These are phyloP conservation scores for Populus hybrid DNA, from an alignment of 441 rosid genomes.

Conservation along the genomic window DNA sequence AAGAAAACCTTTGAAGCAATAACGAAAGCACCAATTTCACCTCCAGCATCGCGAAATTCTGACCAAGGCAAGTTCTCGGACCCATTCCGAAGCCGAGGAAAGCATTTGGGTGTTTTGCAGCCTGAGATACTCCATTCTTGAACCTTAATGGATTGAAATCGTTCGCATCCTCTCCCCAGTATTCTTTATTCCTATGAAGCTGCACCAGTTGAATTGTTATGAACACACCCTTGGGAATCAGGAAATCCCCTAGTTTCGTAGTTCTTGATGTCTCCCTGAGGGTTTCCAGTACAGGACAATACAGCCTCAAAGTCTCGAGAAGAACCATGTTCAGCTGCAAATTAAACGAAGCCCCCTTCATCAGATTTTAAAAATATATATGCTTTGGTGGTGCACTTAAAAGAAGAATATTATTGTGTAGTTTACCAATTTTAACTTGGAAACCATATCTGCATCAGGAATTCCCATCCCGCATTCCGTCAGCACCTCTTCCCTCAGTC, in stretches of 20 bases:
- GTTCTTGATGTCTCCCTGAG: constrained; percentile 26
- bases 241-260: constrained; percentile 31
- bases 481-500: constrained; percentile 41
- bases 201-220: constrained; percentile 17
- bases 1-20: constrained; percentile 41
- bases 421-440: constrained; percentile 45
- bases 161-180: constrained; percentile 54
- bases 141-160: constrained; percentile 52
- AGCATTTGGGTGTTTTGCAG: constrained; percentile 36
- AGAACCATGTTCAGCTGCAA: constrained; percentile 52
- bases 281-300: constrained; percentile 28
- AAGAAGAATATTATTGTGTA: no score
- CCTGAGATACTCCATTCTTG: constrained; percentile 36
- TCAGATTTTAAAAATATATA: not conserved
- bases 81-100: constrained; percentile 43
- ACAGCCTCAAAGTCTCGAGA: constrained; percentile 51
- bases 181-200: constrained; percentile 37
- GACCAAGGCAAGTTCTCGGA: constrained; percentile 53
- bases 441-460: constrained; percentile 38
- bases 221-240: constrained; percentile 36
- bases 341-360: not conserved
- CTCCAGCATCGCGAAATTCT: constrained; percentile 50
- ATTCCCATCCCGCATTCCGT: constrained; percentile 30
- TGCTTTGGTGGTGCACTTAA: no score
- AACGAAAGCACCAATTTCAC: constrained; percentile 41